Evolutionary conservation across 2,329 filamentous ascomycete genomes (phyloP).

Genomic region (Colletotrichum cordylinicola): DNA sequence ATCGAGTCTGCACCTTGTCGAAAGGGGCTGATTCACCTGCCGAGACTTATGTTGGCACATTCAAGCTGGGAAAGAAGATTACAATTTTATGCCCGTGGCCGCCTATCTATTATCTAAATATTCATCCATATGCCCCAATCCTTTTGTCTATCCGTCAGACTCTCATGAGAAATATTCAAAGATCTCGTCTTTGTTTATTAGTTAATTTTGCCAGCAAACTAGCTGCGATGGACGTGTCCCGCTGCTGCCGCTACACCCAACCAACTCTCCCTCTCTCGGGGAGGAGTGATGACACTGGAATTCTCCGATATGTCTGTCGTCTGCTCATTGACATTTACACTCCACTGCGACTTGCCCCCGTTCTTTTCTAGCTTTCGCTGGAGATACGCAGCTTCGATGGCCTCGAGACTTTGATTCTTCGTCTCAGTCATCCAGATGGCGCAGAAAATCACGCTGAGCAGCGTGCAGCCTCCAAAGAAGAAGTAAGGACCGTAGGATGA

Average conservation of each 20-base stretch:
- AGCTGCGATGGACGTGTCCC: neutral
- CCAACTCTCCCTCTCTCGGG: neutral
- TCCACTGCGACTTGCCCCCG: neutral
- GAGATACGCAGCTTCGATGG: conserved; percentile 30
- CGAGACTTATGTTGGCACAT: neutral
- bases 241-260: neutral
- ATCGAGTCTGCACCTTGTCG: neutral
- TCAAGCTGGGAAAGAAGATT: neutral
- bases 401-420: conserved; percentile 42
- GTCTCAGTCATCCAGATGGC: conserved; percentile 49
- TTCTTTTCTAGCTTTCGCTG: neutral
- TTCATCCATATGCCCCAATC: neutral
- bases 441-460: conserved; percentile 39
- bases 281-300: neutral
- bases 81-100: neutral
- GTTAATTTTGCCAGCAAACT: neutral
- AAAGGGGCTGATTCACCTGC: neutral
- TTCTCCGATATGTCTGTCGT: neutral
- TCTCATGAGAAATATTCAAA: neutral
- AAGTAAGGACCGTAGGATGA: conserved; percentile 49
- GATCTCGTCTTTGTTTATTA: neutral
- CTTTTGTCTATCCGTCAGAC: neutral
- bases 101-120: neutral
- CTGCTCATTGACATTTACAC: neutral
- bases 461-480: conserved; percentile 45